Evolutionary conservation across 192 early-diverging fungal species (phyloP).

Genomic region (Coemansia sp.): DNA sequence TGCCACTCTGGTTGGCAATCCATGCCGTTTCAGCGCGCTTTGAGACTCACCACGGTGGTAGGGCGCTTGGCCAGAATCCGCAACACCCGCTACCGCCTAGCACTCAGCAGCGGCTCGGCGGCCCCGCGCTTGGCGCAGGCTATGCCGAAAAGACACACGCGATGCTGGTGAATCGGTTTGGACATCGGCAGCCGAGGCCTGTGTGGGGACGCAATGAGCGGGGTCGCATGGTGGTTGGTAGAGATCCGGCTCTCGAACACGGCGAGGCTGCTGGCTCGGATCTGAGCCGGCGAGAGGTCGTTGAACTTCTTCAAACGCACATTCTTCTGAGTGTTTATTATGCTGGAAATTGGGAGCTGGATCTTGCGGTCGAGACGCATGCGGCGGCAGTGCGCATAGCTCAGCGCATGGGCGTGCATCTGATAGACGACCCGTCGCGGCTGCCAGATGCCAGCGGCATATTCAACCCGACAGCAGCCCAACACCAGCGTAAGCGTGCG

Average conservation of each 20-base stretch:
- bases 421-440: conserved; percentile 41
- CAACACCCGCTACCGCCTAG: not conserved
- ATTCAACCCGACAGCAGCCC: conserved; percentile 28
- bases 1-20: conserved; percentile 55
- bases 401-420: conserved; percentile 44
- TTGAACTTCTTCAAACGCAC: conserved; percentile 49
- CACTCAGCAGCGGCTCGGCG: not conserved
- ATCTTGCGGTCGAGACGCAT: conserved; percentile 42
- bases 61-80: not conserved
- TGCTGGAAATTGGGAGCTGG: conserved; percentile 39
- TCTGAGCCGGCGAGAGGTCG: conserved; percentile 29
- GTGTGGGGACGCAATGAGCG: conserved; percentile 28
- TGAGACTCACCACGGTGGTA: conserved; percentile 20
- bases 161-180: conserved; percentile 41
- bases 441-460: conserved; percentile 41
- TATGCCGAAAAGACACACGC: conserved; percentile 53
- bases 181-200: conserved; percentile 22
- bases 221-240: conserved; percentile 15
- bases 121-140: conserved; percentile 21
- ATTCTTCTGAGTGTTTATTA: conserved; percentile 49
- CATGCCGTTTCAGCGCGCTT: conserved; percentile 50
- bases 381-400: conserved; percentile 44
- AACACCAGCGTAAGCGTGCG: conserved; percentile 38
- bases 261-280: conserved; percentile 13
- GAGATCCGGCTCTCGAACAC: conserved; percentile 12